These are phyloP conservation scores for Sinapis alba DNA, from an alignment of 441 rosid genomes.

Conservation along the genomic window DNA sequence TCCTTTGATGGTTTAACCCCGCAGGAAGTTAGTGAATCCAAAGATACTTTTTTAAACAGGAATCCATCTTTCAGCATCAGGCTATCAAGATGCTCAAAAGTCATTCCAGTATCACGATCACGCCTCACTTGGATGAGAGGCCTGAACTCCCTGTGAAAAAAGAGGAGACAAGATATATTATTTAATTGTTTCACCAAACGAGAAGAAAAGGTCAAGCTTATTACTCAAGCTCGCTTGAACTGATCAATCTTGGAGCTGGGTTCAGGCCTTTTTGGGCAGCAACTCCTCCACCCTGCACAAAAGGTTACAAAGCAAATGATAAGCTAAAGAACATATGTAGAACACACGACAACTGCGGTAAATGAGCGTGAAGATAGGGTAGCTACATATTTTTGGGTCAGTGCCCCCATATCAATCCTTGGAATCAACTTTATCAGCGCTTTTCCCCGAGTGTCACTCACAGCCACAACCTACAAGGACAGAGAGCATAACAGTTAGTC, in stretches of 20 bases:
- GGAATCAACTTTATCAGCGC: conserved; percentile 90
- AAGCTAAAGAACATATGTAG: background rate
- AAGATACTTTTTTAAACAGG: conserved; percentile 70
- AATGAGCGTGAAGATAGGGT: conserved; percentile 14
- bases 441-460: conserved; percentile 59
- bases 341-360: conserved; percentile 1
- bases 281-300: conserved; percentile 79
- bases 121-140: conserved; percentile 78
- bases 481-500: conserved; percentile 14
- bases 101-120: conserved; percentile 79
- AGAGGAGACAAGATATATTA: conserved; percentile 3
- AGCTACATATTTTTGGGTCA: conserved; percentile 84
- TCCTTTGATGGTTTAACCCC: conserved; percentile 77
- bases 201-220: conserved; percentile 31
- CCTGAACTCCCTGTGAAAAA: conserved; percentile 71
- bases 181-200: conserved; percentile 12
- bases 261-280: conserved; percentile 51
- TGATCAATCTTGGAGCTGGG: conserved; percentile 90
- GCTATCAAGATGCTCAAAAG: conserved; percentile 78
- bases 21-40: conserved; percentile 75
- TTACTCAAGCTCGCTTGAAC: conserved; percentile 92
- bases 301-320: conserved; percentile 21
- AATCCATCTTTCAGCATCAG: conserved; percentile 91
- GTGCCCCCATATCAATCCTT: conserved; percentile 76
- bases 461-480: conserved; percentile 75